These are phyloP conservation scores for Nevesoporus exiguus DNA, from an alignment of 768 basidiomycete genomes.

Conservation along the genomic window DNA sequence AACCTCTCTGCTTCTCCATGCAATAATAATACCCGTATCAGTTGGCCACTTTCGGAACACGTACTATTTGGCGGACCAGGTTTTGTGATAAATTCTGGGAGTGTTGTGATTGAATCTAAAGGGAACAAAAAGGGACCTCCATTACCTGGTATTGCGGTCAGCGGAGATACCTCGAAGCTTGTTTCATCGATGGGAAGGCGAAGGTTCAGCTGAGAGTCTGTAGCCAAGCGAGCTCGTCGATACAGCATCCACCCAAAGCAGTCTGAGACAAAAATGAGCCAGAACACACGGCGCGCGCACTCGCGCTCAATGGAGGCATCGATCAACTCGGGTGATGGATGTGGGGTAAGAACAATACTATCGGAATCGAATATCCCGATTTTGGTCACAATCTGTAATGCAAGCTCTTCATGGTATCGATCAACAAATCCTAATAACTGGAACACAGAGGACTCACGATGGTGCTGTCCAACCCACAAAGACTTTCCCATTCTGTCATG, in stretches of 20 bases:
- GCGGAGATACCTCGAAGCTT: slow-evolving; percentile 68
- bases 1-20: slow-evolving; percentile 58
- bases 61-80: slow-evolving; percentile 54
- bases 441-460: slow-evolving; percentile 25
- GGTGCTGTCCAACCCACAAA: slow-evolving; percentile 28
- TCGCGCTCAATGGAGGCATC: slow-evolving; percentile 68
- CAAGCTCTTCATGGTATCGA: slow-evolving; percentile 44
- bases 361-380: slow-evolving; percentile 66
- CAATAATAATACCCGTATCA: slow-evolving; percentile 65
- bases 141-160: slow-evolving; percentile 33
- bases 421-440: neutral
- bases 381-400: slow-evolving; percentile 62
- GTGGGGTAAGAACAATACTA: slow-evolving; percentile 54
- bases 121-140: neutral
- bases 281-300: slow-evolving; percentile 77
- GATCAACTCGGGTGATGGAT: slow-evolving; percentile 57
- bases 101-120: slow-evolving; percentile 6
- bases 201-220: slow-evolving; percentile 49
- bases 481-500: slow-evolving; percentile 52
- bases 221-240: slow-evolving; percentile 34
- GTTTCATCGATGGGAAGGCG: slow-evolving; percentile 80
- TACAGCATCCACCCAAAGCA: slow-evolving; percentile 39
- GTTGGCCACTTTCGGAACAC: slow-evolving; percentile 63
- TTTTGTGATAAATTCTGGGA: slow-evolving; percentile 63
- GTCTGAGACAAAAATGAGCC: slow-evolving; percentile 68